Conservation (phyloP, 2,329 filamentous ascomycete species). For the Monosporascus sp. region DNA sequence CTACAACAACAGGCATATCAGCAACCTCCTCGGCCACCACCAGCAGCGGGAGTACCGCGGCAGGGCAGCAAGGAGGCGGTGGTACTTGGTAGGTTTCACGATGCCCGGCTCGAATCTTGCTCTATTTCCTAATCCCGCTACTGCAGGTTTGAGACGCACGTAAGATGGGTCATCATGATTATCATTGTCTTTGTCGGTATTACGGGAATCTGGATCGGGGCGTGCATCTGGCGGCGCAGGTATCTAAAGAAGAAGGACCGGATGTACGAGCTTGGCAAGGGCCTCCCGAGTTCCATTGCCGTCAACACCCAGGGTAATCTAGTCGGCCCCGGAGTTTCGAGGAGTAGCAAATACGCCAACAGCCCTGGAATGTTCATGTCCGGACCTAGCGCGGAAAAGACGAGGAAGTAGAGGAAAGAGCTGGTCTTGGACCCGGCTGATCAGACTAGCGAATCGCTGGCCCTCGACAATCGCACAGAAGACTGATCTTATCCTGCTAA, state of each 20-base stretch:
- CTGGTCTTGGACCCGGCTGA: background rate
- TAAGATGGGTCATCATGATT: slow-evolving; percentile 77
- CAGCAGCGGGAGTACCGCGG: slow-evolving; percentile 17
- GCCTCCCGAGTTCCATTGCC: slow-evolving; percentile 31
- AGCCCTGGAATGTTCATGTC: slow-evolving; percentile 35
- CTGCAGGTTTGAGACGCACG: slow-evolving; percentile 63
- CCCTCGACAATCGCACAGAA: too few species aligned
- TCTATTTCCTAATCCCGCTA: background rate
- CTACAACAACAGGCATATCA: slow-evolving; percentile 23
- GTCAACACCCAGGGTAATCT: slow-evolving; percentile 27
- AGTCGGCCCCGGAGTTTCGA: slow-evolving; percentile 19
- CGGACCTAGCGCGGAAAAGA: slow-evolving; percentile 28
- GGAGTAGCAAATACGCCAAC: slow-evolving; percentile 20
- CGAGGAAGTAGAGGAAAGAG: slow-evolving; percentile 40
- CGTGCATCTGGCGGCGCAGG: slow-evolving; percentile 66
- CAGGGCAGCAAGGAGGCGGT: slow-evolving; percentile 25
- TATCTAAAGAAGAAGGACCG: slow-evolving; percentile 66
- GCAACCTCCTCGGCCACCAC: slow-evolving; percentile 20
- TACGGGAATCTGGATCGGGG: slow-evolving; percentile 58
- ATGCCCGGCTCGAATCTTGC: background rate
- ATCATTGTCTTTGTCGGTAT: slow-evolving; percentile 69
- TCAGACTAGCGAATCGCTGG: too few species aligned
- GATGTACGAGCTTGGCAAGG: slow-evolving; percentile 44
- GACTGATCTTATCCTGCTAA: too few species aligned
- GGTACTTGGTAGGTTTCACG: slow-evolving; percentile 41